These are phyloP conservation scores for Arthrinium phaeospermum DNA, from an alignment of 2,329 filamentous ascomycete species.

Conservation along the genomic window DNA sequence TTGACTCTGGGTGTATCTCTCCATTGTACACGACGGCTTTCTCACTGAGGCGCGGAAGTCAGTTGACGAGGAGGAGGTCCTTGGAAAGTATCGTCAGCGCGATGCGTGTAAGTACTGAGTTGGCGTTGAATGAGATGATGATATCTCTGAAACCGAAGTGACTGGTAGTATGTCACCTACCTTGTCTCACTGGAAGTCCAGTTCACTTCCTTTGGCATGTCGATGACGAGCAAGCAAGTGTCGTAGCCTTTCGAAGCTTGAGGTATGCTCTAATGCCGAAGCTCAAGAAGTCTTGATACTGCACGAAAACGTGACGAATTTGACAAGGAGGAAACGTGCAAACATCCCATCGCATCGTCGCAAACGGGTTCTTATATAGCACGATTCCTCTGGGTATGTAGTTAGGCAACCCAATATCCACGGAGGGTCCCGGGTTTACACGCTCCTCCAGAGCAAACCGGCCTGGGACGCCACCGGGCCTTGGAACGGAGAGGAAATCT, in stretches of 20 bases:
- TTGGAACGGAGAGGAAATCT: slow-evolving; percentile 63
- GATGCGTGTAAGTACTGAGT: not conserved
- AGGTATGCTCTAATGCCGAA: not conserved
- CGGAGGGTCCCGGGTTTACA: slow-evolving; percentile 68
- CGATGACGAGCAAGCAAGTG: not conserved
- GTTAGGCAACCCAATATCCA: not conserved
- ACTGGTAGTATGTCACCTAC: not conserved
- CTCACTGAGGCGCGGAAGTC: not conserved
- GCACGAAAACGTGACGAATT: not conserved
- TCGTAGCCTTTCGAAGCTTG: not conserved
- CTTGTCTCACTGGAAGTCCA: not conserved
- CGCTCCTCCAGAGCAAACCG: slow-evolving; percentile 78
- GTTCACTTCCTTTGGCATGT: not conserved
- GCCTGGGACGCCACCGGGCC: slow-evolving; percentile 73
- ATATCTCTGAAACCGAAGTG: too few species aligned
- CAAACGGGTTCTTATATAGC: not conserved
- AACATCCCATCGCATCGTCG: not conserved
- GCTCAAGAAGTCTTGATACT: not conserved
- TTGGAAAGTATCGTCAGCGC: not conserved
- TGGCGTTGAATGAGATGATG: not conserved
- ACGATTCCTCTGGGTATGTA: not conserved
- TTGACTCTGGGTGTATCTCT: not conserved
- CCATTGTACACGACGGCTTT: not conserved
- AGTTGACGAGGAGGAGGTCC: not conserved
- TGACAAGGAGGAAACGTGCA: not conserved